Base-by-base conservation (phyloP, 2,329 filamentous ascomycete species). In the Fusarium buharicum region DNA sequence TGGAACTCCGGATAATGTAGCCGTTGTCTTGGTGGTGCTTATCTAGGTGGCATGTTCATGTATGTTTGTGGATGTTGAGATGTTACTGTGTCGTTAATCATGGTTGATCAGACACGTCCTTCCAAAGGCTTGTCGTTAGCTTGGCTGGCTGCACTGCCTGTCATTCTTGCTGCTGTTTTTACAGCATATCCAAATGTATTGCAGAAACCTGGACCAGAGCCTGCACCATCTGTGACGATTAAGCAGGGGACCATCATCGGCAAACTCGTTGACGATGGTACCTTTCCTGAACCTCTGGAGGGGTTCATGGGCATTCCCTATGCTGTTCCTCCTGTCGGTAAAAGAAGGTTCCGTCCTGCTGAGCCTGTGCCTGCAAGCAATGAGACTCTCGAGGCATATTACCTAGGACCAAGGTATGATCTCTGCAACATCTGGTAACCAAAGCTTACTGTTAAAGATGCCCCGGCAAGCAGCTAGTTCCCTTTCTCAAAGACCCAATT, bases 251-350 rank as follows among this genome's bases (percentile, higher is more conserved):
- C 57, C 2, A 59, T 77, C 11, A 37, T 74, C 47, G 74, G 75
- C 2, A 72, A 69, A 22, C 52, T 72, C 5, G 60, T 76, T 50
- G 64, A 70, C n/a, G 59, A 75, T 56, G 71, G 69, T 13, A 66
- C 55, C 1, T 73, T 72, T 53, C 69, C 68, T 14, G 37, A 71
- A n/a, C 70, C 73, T 1, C 49, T 77, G 4, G 75, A 78, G 43
- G 68, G 73, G 2, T 84, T 83, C 56, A 73, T 81, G 39, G 79
- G 80, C 1, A 77, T 84, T 36, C 79, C 79, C 0, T 83, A 82
- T 66, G 80, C 78, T 0, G 62, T 78, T 9, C 76, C 79, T n/a
- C 79, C 81, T 4, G 69, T 72, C 17, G 79, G 76, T 3, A 69
- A 80, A 8, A 72, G 74, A 4, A 72, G 81, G 14, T 83, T 83